phyloP scores from a whole-genome alignment of 1,139 yeast species.

The Candida labiduridarum region DNA sequence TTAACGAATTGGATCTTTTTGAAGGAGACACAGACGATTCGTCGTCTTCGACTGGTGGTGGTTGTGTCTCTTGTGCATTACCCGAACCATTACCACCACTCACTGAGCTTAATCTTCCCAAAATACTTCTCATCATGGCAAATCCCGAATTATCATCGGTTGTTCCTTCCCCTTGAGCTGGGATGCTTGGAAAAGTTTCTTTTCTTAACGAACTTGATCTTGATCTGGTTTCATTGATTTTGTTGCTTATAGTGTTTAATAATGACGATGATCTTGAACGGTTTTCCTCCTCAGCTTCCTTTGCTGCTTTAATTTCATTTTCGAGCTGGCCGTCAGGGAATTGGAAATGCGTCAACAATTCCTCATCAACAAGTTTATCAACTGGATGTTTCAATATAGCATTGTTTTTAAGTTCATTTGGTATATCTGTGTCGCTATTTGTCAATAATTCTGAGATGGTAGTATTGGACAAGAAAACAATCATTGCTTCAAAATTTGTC shows the following conservation, averaged over 20 bases:
- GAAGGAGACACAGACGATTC: constrained; percentile 15
- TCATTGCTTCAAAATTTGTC: constrained; percentile 48
- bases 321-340: constrained; percentile 31
- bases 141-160: constrained; percentile 23
- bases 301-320: constrained; percentile 21
- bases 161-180: constrained; percentile 18
- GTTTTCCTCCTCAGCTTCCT: constrained; percentile 17
- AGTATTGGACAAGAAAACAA: constrained; percentile 40
- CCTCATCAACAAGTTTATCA: constrained; percentile 34
- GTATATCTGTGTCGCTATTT: constrained; percentile 3
- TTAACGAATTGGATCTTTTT: constrained; percentile 29
- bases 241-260: constrained; percentile 37
- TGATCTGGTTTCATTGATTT: constrained; percentile 35
- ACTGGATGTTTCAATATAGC: constrained; percentile 24
- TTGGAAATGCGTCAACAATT: constrained; percentile 30
- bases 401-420: constrained; percentile 17
- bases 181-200: constrained; percentile 32
- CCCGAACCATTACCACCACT: constrained; percentile 16
- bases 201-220: constrained; percentile 35
- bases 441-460: constrained; percentile 34
- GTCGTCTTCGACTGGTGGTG: constrained; percentile 4
- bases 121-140: constrained; percentile 36
- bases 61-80: not conserved
- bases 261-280: constrained; percentile 45
- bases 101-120: constrained; percentile 35